These are phyloP conservation scores for Paecilomyces dactylethromorphus DNA, from an alignment of 2,329 filamentous ascomycete species.

Conservation along the genomic window DNA sequence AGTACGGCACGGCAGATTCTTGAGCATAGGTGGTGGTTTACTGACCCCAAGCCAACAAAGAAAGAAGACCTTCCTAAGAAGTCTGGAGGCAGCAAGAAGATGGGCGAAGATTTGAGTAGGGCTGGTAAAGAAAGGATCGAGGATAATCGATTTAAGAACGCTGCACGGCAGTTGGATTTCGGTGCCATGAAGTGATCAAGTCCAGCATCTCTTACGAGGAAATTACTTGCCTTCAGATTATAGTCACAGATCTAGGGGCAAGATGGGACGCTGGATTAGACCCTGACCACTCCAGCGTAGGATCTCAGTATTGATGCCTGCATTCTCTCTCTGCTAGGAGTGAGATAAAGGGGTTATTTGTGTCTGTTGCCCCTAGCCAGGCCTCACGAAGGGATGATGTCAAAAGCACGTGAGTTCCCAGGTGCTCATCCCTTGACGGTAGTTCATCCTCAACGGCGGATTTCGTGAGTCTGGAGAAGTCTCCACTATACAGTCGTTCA, in stretches of 20 bases:
- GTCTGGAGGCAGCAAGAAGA: constrained; percentile 63
- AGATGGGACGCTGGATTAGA: neutral
- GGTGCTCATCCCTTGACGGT: too few species aligned
- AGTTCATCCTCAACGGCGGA: too few species aligned
- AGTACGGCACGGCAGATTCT: constrained; percentile 72
- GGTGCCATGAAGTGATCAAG: constrained; percentile 35
- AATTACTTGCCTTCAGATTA: neutral
- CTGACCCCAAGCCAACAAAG: constrained; percentile 72
- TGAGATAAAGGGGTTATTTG: too few species aligned
- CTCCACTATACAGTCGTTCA: too few species aligned
- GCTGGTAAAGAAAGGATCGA: constrained; percentile 62
- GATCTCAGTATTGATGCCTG: too few species aligned
- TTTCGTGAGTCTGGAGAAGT: too few species aligned
- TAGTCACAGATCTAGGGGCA: neutral
- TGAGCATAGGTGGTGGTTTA: constrained; percentile 78
- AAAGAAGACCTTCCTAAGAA: constrained; percentile 78
- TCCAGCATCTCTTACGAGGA: neutral
- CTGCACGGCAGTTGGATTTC: constrained; percentile 79
- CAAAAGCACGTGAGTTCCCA: too few species aligned
- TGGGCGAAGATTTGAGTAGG: constrained; percentile 76
- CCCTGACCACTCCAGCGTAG: too few species aligned
- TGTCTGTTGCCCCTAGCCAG: too few species aligned
- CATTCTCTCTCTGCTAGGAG: too few species aligned
- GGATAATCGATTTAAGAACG: constrained; percentile 59
- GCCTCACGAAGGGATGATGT: too few species aligned